phyloP scores from a whole-genome alignment of 345 rosid species.

The Eucalyptus cloeziana region DNA sequence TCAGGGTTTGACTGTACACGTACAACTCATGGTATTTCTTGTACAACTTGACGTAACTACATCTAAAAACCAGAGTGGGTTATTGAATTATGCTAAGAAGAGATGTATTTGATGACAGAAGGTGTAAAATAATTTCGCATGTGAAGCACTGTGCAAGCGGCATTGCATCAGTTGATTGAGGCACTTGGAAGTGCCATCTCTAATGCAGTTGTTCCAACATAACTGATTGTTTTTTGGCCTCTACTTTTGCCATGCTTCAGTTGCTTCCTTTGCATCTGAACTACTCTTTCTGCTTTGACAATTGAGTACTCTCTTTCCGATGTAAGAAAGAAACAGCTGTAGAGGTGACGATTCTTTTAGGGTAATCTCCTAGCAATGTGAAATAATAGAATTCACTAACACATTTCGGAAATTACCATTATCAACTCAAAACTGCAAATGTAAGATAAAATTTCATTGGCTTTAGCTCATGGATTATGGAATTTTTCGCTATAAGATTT shows the following conservation, averaged over 20 bases:
- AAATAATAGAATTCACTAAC: accelerated
- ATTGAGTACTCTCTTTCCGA: not conserved
- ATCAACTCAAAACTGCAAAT: not conserved
- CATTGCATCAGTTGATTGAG: not conserved
- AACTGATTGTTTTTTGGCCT: not conserved
- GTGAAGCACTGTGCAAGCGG: not conserved
- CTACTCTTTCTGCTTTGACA: not conserved
- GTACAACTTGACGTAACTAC: not conserved
- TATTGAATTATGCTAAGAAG: not conserved
- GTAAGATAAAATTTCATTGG: not conserved
- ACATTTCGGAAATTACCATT: accelerated
- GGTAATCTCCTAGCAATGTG: accelerated
- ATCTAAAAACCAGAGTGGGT: not conserved
- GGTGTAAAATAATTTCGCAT: not conserved
- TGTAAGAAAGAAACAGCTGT: not conserved
- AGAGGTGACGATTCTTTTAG: not conserved
- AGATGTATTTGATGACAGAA: not conserved
- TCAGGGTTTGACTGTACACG: not conserved
- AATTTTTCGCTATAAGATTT: not conserved
- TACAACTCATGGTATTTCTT: not conserved
- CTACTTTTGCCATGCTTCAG: not conserved
- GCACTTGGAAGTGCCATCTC: not conserved
- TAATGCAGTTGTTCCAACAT: not conserved
- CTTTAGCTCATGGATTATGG: not conserved
- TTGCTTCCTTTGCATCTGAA: not conserved